Evolutionary conservation across 345 rosid genomes (phyloP).

Genomic region (Kandelia obovata): DNA sequence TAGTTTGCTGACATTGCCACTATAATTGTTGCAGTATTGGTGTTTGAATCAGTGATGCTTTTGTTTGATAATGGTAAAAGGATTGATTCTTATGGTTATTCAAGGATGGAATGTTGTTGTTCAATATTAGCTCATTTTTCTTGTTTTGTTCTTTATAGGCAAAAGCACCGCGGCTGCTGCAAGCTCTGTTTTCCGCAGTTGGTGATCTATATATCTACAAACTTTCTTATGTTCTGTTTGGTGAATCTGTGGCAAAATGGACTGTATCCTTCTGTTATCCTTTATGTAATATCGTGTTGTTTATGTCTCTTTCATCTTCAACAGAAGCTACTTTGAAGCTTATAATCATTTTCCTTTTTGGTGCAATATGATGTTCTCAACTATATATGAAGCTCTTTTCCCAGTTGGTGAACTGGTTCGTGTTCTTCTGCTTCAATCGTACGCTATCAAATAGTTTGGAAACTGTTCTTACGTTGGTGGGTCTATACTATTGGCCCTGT

Average conservation of each 20-base stretch:
- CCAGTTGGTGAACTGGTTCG: constrained; percentile 82
- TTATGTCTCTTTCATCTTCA: not conserved
- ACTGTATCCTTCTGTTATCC: constrained; percentile 66
- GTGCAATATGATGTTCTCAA: constrained; percentile 42
- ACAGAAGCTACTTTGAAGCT: not conserved
- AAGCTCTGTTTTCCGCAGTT: constrained; percentile 75
- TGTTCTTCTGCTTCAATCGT: constrained; percentile 84
- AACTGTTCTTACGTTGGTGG: constrained; percentile 80
- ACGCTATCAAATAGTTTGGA: constrained; percentile 89
- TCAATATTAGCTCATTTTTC: not conserved
- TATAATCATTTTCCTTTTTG: constrained; percentile 2
- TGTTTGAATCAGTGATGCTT: constrained; percentile 3
- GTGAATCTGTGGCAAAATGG: constrained; percentile 59
- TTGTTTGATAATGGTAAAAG: constrained; percentile 3
- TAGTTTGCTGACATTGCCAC: not conserved
- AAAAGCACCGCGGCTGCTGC: constrained; percentile 68
- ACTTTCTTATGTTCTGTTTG: constrained; percentile 54
- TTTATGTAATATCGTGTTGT: not conserved
- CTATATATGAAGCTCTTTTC: constrained; percentile 57
- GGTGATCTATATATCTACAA: constrained; percentile 86
- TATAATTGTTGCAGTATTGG: not conserved
- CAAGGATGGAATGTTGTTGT: not conserved
- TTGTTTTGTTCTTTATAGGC: constrained; percentile 38
- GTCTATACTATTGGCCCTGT: constrained; percentile 87
- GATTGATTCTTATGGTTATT: not conserved